Percentiles rank a stretch among this genome's conserved stretches.
Conservation (phyloP, 345 rosid genomes). For the Eucalyptus virginea region DNA sequence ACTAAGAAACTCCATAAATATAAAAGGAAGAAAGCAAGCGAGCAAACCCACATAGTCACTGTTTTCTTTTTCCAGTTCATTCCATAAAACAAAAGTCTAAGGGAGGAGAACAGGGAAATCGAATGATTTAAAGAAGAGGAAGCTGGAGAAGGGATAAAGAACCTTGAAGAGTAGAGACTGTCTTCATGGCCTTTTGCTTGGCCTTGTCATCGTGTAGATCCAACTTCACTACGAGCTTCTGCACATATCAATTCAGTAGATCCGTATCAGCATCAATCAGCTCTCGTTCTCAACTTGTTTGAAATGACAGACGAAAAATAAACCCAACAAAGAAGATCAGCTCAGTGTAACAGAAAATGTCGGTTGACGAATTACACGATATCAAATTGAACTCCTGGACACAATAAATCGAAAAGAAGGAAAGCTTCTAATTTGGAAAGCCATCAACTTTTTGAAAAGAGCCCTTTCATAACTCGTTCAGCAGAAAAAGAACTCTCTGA, state of each 20-base stretch:
- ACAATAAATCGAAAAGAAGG: neutral
- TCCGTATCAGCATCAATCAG: neutral
- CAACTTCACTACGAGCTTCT: conserved; percentile 74
- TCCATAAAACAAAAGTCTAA: neutral
- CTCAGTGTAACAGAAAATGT: neutral
- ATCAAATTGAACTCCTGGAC: neutral
- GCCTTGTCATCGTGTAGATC: conserved; percentile 68
- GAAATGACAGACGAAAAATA: neutral
- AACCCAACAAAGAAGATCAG: neutral
- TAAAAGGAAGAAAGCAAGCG: neutral
- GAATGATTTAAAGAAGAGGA: neutral
- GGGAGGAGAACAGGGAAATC: neutral
- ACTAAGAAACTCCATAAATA: neutral
- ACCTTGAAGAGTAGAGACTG: conserved; percentile 84
- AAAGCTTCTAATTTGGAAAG: neutral
- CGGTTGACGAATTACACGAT: neutral
- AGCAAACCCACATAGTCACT: neutral
- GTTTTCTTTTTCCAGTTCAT: conserved; percentile 7
- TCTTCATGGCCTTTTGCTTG: conserved; percentile 82
- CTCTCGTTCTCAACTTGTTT: neutral
- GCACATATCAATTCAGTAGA: conserved; percentile 12
- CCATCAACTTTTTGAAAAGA: neutral
- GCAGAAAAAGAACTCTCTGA: neutral
- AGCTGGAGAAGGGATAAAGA: neutral
- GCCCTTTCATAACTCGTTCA: neutral